Conservation (phyloP, 176 grass and related monocot species). For the barley (Hordeum vulgare) region MorexV3_pseudomolecules_assembly NC_058522.1:104290237-104290736, state of each 20-base stretch:
- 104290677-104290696: background rate
- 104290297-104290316: background rate
- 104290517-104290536: background rate
- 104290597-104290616: conserved; percentile 87
- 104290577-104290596: conserved; percentile 94
- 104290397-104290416: conserved; percentile 96
- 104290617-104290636: conserved; percentile 91
- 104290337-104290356: conserved; percentile 85
- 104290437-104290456: conserved; percentile 89
- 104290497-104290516: background rate
- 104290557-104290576: conserved; percentile 62
- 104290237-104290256: background rate
- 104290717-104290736: background rate
- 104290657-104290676: conserved; percentile 70
- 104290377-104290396: conserved; percentile 90
- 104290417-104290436: conserved; percentile 78
- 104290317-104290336: background rate
- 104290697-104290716: conserved; percentile 6
- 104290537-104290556: background rate
- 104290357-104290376: conserved; percentile 87
- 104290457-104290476: conserved; percentile 81
- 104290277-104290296: background rate
- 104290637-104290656: conserved; percentile 93
- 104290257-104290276: background rate
- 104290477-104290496: conserved; percentile 9